Base-by-base conservation (phyloP, 164 flowering plant genomes). In the Tetrastigma voinierianum region DNA sequence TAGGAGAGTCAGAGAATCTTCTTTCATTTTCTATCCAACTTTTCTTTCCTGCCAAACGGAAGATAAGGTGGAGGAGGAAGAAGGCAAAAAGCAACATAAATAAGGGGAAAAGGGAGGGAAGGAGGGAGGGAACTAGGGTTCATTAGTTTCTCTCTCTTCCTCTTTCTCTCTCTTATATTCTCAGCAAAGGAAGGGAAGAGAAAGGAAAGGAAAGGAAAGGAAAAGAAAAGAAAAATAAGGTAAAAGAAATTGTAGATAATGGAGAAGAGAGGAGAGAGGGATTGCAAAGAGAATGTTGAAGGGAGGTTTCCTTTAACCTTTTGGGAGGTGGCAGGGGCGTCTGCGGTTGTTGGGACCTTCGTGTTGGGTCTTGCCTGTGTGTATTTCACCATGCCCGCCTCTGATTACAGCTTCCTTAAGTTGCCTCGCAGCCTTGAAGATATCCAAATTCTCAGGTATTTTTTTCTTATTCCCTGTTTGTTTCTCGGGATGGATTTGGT, bases 381-480 rank as follows among this genome's bases (percentile, higher is more conserved):
- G 16, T 95, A 92, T 62, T 64, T 86, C 0, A 95, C 99, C 57
- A 76, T 95, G 95, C 99, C 99, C 0, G 77, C 74, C 11, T 89
- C 97, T 3, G 99, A 95, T 82, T 92, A 92, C 72, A 86, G 95
- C 86, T 95, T 95, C 81, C 93, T 92, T 60, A 89, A 85, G 84
- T 76, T 95, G 52, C 99, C 98, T 10, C 84, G 83, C n/a, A 86
- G 48, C 67, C 93, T 95, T 20, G 81, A 95, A 77, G 99, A 95
- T 72, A 86, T 95, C 58, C 96, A 86, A 61, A 76, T 88, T 59
- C 90, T 95, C 60, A 83, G 95, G 99, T 95, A 56, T 14, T 16
- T 24, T 25, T 24, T 7, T 52, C 18, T 23, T 45, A 45, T n/a
- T 59, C 4, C 16, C 18, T 51, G 1, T 66, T 25, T 48, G n/a